Percentiles rank a stretch among this genome's conserved stretches.
Evolutionary conservation across 345 rosid genomes (phyloP).

Genomic region (Rhodamnia argentea): DNA sequence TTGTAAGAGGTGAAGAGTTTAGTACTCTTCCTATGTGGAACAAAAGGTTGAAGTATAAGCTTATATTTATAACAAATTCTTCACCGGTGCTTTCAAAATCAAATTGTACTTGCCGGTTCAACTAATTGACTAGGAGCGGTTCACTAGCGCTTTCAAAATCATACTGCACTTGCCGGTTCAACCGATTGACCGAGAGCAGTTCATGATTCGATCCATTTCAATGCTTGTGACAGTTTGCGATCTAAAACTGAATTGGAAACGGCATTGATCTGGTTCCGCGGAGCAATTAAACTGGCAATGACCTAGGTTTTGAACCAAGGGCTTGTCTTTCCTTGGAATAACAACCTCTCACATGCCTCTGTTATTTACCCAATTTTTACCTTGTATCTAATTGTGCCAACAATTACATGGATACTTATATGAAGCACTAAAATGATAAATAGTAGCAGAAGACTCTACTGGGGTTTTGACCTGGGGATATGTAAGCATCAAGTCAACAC

Average conservation of each 20-base stretch:
- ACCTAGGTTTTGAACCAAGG: neutral
- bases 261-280: neutral
- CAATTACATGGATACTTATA: neutral
- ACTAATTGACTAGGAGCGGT: too few relatives aligned
- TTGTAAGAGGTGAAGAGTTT: too few relatives aligned
- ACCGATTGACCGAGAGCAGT: too few relatives aligned
- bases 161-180: too few relatives aligned
- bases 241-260: neutral
- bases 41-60: too few relatives aligned
- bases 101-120: neutral
- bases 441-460: neutral
- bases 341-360: neutral
- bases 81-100: neutral
- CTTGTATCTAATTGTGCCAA: neutral
- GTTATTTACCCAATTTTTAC: neutral
- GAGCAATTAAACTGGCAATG: neutral
- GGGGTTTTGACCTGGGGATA: neutral
- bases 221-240: neutral
- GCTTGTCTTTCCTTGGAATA: neutral
- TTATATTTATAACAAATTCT: neutral
- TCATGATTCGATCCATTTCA: neutral
- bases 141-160: too few relatives aligned
- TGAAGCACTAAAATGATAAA: neutral
- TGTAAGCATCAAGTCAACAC: neutral
- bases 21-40: too few relatives aligned